phyloP scores from a whole-genome alignment of 148 eudicot genomes.

The Camellia sinensis region DNA sequence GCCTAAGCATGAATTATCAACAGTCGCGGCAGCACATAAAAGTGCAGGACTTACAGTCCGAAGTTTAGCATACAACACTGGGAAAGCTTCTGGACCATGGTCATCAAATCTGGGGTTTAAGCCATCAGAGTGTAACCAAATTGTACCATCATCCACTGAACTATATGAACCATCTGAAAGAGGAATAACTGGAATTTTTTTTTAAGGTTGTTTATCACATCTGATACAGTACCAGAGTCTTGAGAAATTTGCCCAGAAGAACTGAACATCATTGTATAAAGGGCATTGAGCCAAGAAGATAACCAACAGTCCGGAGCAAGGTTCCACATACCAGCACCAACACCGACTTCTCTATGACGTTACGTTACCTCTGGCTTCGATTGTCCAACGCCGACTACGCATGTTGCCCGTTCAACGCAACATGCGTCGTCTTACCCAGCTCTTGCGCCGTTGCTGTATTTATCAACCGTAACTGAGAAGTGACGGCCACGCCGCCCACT shows the following conservation, averaged over 20 bases:
- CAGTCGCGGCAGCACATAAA: slow-evolving; percentile 44
- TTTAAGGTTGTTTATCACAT: slow-evolving; percentile 45
- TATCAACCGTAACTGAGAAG: no score
- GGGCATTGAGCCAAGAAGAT: slow-evolving; percentile 57
- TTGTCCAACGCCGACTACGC: no score
- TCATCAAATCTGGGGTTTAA: slow-evolving; percentile 36
- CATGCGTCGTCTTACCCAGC: no score
- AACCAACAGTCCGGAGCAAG: no score
- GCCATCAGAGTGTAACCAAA: slow-evolving; percentile 69
- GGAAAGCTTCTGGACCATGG: slow-evolving; percentile 46
- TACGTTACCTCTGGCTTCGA: no score
- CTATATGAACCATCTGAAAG: slow-evolving; percentile 71
- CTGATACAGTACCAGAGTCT: slow-evolving; percentile 35
- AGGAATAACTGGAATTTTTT: slow-evolving; percentile 71
- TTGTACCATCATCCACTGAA: slow-evolving; percentile 59
- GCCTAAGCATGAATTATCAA: slow-evolving; percentile 22
- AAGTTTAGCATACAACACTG: slow-evolving; percentile 56
- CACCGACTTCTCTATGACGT: no score
- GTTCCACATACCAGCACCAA: no score
- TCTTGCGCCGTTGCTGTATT: no score
- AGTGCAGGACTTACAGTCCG: slow-evolving; percentile 66
- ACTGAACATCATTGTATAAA: slow-evolving; percentile 45
- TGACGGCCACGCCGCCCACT: no score
- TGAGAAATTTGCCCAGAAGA: slow-evolving; percentile 31
- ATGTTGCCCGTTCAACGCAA: no score